phyloP scores from a whole-genome alignment of 1,139 yeast species.

The Blastobotrys ciferrii region DNA sequence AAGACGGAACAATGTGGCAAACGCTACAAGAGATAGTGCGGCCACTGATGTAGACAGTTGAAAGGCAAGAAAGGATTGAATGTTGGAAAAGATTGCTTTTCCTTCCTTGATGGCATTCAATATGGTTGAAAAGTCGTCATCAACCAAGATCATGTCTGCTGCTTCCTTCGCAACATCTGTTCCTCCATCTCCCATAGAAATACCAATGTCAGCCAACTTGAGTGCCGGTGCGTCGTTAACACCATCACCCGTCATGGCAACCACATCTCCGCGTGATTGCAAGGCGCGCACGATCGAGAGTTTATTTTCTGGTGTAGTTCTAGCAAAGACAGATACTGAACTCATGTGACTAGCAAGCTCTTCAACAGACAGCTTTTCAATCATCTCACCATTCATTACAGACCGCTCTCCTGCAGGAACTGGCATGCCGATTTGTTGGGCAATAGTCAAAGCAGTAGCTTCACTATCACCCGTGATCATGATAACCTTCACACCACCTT shows the following conservation, averaged over 20 bases:
- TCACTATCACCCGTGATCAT: constrained; percentile 98
- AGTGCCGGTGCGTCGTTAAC: constrained; percentile 99
- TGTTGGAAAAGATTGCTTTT: constrained; percentile 90
- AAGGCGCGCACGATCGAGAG: constrained; percentile 87
- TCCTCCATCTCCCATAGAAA: constrained; percentile 95
- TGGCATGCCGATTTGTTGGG: constrained; percentile 90
- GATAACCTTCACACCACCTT: constrained; percentile 92
- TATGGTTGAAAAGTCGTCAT: constrained; percentile 93
- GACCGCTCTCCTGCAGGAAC: constrained; percentile 54
- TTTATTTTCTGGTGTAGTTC: constrained; percentile 96
- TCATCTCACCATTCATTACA: constrained; percentile 78
- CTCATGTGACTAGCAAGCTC: constrained; percentile 71
- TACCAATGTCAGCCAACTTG: constrained; percentile 94
- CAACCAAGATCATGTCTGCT: constrained; percentile 95
- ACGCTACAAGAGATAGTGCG: constrained; percentile 83
- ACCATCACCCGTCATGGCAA: constrained; percentile 99
- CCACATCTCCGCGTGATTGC: constrained; percentile 90
- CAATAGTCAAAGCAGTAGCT: constrained; percentile 87
- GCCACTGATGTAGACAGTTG: constrained; percentile 95
- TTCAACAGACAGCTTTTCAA: constrained; percentile 68
- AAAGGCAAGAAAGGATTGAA: constrained; percentile 89
- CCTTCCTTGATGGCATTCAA: constrained; percentile 94
- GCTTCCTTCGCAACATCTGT: constrained; percentile 99
- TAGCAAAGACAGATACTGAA: constrained; percentile 86
- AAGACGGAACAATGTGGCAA: constrained; percentile 78